Base-by-base conservation (phyloP, 768 basidiomycete genomes). In the Zangia roseola region DNA sequence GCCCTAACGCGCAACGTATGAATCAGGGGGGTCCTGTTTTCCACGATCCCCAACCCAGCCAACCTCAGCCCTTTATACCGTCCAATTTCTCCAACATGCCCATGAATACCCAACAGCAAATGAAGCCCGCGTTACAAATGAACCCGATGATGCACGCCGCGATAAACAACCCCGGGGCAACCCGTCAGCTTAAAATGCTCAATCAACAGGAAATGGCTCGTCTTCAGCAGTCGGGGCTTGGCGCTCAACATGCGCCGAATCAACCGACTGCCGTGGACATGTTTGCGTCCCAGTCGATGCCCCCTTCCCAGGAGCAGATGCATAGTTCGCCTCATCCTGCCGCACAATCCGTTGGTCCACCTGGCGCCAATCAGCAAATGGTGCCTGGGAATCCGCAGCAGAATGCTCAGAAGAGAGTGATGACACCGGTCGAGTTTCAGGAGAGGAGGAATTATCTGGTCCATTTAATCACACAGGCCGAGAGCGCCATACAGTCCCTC, bases 301-400 rank as follows among this genome's bases (percentile, higher is more conserved):
- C 56, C 13, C 45, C 64, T 24, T 64, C 64, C 25, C 57, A 69
- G 54, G 76, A 78, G 23, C 72, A 69, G 23, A 70, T 82, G 58
- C 79, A 75, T 10, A 71, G 76, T 6, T 78, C 79, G 24, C 82
- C 77, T n/a, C 71, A 74, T 64, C 56, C 65, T 14, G 17, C 53
- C 8, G 44, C 55, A 26, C 68, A 64, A 26, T 26, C 62, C 17
- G 49, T 56, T 4, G 65, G 54, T 14, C 52, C 55, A 5, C 43
- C 58, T 10, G 52, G 57, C 25, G 31, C 51, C 14, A 56, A 55
- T 48, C 66, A 58, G 39, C 60, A 55, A n/a, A 60, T 64, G 53
- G 45, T 56, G 9, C 49, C 56, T 24, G 62, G 53, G 8, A 48
- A 45, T 30, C 36, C 49, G 10, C 63, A 59, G 17, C 47, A 66